Base-by-base conservation (phyloP, 495 filamentous ascomycete genomes). In the Neurospora sp. region DNA sequence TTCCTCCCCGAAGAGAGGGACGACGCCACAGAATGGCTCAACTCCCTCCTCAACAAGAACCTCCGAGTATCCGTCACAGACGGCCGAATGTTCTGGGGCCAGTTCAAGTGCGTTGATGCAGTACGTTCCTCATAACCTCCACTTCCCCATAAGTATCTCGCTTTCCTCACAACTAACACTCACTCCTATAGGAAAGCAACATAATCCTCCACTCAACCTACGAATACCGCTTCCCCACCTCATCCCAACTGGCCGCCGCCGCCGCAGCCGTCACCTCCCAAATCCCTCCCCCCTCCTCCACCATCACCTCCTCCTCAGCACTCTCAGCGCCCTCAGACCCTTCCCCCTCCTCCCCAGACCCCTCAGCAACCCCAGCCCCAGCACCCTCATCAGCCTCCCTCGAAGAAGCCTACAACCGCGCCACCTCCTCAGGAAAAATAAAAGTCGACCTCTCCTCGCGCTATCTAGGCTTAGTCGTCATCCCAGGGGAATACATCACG, bases 61-160 rank as follows among this genome's bases (percentile, higher is more conserved):
- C 82, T 99, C 46, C 91, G 94, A 73, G 84, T 98, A 70, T 89
- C 93, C 76, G 92, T 91, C 37, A 92, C 90, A 5, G 96, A 98
- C 80, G 86, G 84, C 37, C 92, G 96, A 53, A 91, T 97, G 84
- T 99, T 98, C 81, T 85, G 93, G 44, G 96, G 96, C 41, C 84
- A 88, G 72, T 92, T 99, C 83, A 98, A 95, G 81, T 98, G 96
- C 82, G 97, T 94, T 27, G 96, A 99, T 84, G 89, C 92, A 69
- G 96, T 97, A 76, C 35, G 40, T 40, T 20, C 40, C 35, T 37
- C 35, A 37, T 37, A 37, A 1, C 40, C 37, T 40, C 69, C 35
- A 69, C 46, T 40, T 61, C 37, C 5, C 27, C 27, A 7, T 37
- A n/a, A n/a, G n/a, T n/a, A 27, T 11, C 40, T 42, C 40, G 11